A percentile compares a stretch with the other conserved stretches of the same genome.
Conservation (phyloP, 257 asterid genomes). For the Solanum tacnaense region DNA sequence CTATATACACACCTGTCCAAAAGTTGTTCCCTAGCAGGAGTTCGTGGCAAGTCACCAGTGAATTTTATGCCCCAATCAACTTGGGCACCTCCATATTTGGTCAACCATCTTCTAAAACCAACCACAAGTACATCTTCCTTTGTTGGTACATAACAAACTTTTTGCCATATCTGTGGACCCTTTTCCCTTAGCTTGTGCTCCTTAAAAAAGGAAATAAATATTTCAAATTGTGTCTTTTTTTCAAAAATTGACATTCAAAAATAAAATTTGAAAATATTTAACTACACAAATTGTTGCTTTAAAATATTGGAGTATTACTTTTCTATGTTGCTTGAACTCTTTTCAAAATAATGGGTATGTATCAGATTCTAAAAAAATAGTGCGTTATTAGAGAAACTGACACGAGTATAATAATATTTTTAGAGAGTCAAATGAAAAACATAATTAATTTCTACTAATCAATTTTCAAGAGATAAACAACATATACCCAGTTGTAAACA, state of each 20-base stretch:
- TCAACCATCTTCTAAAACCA: conserved; percentile 51
- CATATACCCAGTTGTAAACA: no score
- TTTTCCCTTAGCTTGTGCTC: conserved; percentile 41
- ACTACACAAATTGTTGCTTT: no score
- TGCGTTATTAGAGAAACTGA: no score
- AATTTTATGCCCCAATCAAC: conserved; percentile 48
- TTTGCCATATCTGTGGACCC: conserved; percentile 57
- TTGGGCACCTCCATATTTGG: conserved; percentile 49
- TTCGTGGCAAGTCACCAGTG: conserved; percentile 38
- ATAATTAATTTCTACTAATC: no score
- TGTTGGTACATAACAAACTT: conserved; percentile 57
- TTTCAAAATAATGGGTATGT: no score
- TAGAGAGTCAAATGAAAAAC: no score
- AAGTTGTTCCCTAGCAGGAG: conserved; percentile 61
- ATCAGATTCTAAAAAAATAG: not conserved
- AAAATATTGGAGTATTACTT: no score
- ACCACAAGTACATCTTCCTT: conserved; percentile 47
- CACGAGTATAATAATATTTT: no score
- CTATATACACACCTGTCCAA: conserved; percentile 34
- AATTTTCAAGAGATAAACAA: no score
- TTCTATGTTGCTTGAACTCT: no score
- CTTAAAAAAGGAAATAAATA: conserved; percentile 9
- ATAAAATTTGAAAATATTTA: no score
- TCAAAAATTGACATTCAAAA: no score
- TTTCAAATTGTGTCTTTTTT: not conserved